These are phyloP conservation scores for Collariella sp. DNA, from an alignment of 495 filamentous ascomycete genomes.

Conservation along the genomic window DNA sequence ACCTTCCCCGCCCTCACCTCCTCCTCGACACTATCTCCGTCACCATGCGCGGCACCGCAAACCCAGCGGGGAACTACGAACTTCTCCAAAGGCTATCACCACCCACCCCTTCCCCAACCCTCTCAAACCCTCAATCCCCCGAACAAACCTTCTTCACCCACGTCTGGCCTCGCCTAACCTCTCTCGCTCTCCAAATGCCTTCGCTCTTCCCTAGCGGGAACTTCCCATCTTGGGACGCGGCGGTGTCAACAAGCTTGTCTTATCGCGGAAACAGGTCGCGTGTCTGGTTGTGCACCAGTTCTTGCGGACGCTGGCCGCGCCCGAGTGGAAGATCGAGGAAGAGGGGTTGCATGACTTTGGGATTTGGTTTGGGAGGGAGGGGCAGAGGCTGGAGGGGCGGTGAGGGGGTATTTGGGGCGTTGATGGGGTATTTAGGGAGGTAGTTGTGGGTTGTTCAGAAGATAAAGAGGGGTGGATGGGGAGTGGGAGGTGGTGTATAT, in stretches of 20 bases:
- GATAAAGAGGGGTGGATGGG: neutral
- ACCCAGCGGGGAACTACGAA: conserved; percentile 6
- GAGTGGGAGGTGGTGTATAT: conserved; percentile 8
- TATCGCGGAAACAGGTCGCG: conserved; percentile 7
- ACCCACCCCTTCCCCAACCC: too few species aligned
- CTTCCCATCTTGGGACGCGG: neutral
- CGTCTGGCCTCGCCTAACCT: neutral
- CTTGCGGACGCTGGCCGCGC: conserved; percentile 10
- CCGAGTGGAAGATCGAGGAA: conserved; percentile 9
- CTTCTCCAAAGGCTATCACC: conserved; percentile 2
- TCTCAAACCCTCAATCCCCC: too few species aligned
- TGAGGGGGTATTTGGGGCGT: conserved; percentile 13
- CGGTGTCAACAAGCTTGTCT: neutral
- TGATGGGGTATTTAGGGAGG: conserved; percentile 13
- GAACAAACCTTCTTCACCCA: neutral
- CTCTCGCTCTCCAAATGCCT: neutral
- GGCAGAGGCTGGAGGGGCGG: conserved; percentile 15
- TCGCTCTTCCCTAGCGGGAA: neutral
- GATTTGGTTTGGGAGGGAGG: conserved; percentile 16
- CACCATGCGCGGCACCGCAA: conserved; percentile 4
- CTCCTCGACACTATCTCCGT: conserved; percentile 34
- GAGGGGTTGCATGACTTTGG: conserved; percentile 20
- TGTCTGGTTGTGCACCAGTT: conserved; percentile 21
- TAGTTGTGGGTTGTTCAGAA: neutral
- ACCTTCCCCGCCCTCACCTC: conserved; percentile 36